Evolutionary conservation across 208 protist genomes (phyloP), one percentile per base, ranked within the genome.

Genomic region (Acanthamoeba quina): DNA sequence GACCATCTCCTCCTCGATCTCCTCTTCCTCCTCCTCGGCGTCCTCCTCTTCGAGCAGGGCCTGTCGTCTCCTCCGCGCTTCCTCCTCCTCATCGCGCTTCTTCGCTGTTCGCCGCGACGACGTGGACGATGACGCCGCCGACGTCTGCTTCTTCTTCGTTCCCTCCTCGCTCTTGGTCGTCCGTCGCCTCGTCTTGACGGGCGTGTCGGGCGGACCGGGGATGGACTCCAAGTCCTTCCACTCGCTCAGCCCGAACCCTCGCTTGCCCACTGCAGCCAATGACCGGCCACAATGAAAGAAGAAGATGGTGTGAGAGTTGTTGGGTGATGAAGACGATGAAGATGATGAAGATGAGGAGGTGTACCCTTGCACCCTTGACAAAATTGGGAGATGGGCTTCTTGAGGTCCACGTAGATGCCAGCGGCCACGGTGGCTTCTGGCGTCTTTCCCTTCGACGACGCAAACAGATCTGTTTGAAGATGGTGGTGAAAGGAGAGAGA

Each of bases 361-460:
- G n/a, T 44, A 76, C 68, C 68, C 5, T 76, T 76, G 68, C 68
- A 76, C 37, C 68, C 68, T 44, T 76, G 68, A 21, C 68, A 76
- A 21, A 76, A 76, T 29, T 76, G 68, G 17, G 68, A 76, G 31
- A 76, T 26, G 31, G 68, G 68, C 34, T 76, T 76, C 68, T 76
- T 76, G 68, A 76, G 68, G 68, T 76, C 68, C 10, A 76, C 68
- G 34, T 76, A 76, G 68, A 76, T 76, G n/a, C 68, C 68, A 24
- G 68, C 68, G 34, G 68, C 68, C 31, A 76, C 68, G 10, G 68
- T 76, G 5, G 68, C 68, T 44, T 76, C 68, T 24, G 68, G 68
- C 29, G 68, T 76, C 68, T 76, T 76, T 6, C 68, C 68, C 68
- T 76, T 76, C 5, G 68, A 76, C 31, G 68, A 76, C 17, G 68